Evolutionary conservation across 1,139 yeast genomes (phyloP).

Genomic region (Blastobotrys elegans): DNA sequence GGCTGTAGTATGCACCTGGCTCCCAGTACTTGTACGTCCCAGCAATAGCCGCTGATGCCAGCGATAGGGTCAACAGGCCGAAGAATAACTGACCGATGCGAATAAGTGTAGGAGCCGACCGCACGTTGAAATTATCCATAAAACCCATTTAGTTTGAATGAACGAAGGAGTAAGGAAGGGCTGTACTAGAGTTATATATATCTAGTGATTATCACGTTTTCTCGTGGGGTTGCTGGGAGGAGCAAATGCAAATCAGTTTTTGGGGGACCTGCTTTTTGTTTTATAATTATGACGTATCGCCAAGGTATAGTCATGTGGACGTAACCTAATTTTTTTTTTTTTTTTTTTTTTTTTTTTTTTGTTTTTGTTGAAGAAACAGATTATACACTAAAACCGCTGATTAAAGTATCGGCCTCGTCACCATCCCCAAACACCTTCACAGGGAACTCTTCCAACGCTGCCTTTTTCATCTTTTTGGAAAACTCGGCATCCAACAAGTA

Average conservation of each 20-base stretch:
- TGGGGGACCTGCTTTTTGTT: too few species aligned
- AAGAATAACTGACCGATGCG: constrained; percentile 4
- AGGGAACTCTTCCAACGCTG: constrained; percentile 56
- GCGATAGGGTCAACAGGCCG: not conserved
- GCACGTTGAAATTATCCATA: not conserved
- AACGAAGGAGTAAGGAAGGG: too few species aligned
- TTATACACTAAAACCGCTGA: not conserved
- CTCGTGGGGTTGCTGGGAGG: too few species aligned
- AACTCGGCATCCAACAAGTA: constrained; percentile 72
- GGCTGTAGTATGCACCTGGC: constrained; percentile 1
- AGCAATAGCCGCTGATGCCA: constrained; percentile 7
- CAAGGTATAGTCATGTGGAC: too few species aligned
- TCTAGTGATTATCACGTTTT: too few species aligned
- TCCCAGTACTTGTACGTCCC: constrained; percentile 1
- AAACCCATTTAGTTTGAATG: too few species aligned
- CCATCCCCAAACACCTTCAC: not conserved
- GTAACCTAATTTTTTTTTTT: too few species aligned
- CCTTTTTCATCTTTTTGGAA: constrained; percentile 59
- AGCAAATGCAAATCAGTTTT: too few species aligned
- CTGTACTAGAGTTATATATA: too few species aligned
- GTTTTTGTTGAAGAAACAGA: too few species aligned
- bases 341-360: too few species aligned
- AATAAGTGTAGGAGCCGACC: not conserved
- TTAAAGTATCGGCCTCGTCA: not conserved
- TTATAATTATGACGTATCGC: too few species aligned